Percentiles rank a stretch among this genome's conserved stretches.
phyloP scores from a whole-genome alignment of 306 rosid species.

The Citrullus mucosospermus region DNA sequence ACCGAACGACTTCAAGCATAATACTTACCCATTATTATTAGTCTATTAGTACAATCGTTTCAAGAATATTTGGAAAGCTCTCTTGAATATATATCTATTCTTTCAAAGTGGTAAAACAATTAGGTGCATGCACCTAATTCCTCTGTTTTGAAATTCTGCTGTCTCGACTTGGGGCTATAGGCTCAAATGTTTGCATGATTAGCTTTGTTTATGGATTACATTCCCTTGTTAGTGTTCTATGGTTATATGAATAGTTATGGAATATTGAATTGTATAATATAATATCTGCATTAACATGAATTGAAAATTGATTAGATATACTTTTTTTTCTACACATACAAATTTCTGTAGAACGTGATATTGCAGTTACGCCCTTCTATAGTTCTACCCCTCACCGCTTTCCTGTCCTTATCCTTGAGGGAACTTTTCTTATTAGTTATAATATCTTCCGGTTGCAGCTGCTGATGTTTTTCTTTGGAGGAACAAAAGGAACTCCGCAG shows the following conservation, averaged over 20 bases:
- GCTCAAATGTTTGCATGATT: background rate
- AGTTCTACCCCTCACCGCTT: background rate
- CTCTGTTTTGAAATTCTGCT: background rate
- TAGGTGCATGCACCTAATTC: background rate
- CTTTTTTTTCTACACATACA: background rate
- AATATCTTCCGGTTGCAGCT: constrained; percentile 33
- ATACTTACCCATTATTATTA: background rate
- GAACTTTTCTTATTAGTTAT: constrained; percentile 13
- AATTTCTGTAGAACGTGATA: background rate
- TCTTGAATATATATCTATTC: background rate
- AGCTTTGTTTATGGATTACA: background rate
- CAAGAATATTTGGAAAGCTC: background rate
- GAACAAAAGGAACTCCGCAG: constrained; percentile 52
- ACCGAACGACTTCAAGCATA: background rate
- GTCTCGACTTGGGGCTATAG: too few species aligned
- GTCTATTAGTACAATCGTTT: background rate
- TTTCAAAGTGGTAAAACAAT: background rate
- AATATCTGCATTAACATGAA: background rate
- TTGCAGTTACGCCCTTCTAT: background rate
- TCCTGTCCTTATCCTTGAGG: background rate
- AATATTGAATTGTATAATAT: background rate
- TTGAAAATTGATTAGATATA: background rate
- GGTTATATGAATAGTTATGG: background rate
- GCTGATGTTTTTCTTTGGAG: constrained; percentile 88
- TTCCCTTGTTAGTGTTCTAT: background rate